A percentile compares a stretch with the other conserved stretches of the same genome.
Evolutionary conservation across 2,329 filamentous ascomycete genomes (phyloP).

Genomic region (Ophiosphaerella herpotricha): DNA sequence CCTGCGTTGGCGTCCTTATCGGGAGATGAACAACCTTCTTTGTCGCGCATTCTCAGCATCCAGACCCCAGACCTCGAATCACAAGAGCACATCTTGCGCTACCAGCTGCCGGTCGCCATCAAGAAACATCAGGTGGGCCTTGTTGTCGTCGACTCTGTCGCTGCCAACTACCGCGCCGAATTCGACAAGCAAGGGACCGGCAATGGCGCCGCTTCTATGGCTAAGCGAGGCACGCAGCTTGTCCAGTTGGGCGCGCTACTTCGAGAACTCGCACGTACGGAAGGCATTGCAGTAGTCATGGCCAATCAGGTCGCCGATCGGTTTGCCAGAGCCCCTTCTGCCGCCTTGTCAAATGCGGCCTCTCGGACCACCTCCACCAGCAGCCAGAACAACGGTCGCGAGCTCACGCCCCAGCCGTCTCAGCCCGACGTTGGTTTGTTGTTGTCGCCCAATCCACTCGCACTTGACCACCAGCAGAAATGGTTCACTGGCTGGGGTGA

Average conservation of each 20-base stretch:
- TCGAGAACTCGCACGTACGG: slow-evolving; percentile 72
- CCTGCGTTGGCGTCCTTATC: slow-evolving; percentile 59
- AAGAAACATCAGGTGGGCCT: slow-evolving; percentile 77
- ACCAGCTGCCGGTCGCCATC: slow-evolving; percentile 87
- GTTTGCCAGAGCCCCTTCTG: slow-evolving; percentile 57
- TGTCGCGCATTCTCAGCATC: slow-evolving; percentile 79
- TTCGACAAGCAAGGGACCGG: slow-evolving; percentile 64
- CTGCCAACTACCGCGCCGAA: slow-evolving; percentile 93
- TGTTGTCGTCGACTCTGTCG: slow-evolving; percentile 86
- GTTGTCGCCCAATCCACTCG: slow-evolving; percentile 61
- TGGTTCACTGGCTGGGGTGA: slow-evolving; percentile 98
- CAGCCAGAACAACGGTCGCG: slow-evolving; percentile 27
- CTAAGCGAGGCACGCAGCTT: slow-evolving; percentile 75
- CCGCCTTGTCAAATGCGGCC: slow-evolving; percentile 24
- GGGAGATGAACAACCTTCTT: slow-evolving; percentile 59
- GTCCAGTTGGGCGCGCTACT: slow-evolving; percentile 76
- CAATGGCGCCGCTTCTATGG: slow-evolving; percentile 60
- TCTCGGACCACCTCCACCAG: slow-evolving; percentile 36
- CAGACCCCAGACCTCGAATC: slow-evolving; percentile 87
- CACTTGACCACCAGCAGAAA: slow-evolving; percentile 85
- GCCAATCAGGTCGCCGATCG: slow-evolving; percentile 95
- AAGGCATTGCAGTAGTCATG: slow-evolving; percentile 83
- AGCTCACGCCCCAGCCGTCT: slow-evolving; percentile 20
- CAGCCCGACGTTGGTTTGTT: slow-evolving; percentile 30
- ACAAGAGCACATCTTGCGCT: slow-evolving; percentile 92